These are phyloP conservation scores for Pseudogymnoascus sp. DNA, from an alignment of 2,329 filamentous ascomycete species.

Conservation along the genomic window DNA sequence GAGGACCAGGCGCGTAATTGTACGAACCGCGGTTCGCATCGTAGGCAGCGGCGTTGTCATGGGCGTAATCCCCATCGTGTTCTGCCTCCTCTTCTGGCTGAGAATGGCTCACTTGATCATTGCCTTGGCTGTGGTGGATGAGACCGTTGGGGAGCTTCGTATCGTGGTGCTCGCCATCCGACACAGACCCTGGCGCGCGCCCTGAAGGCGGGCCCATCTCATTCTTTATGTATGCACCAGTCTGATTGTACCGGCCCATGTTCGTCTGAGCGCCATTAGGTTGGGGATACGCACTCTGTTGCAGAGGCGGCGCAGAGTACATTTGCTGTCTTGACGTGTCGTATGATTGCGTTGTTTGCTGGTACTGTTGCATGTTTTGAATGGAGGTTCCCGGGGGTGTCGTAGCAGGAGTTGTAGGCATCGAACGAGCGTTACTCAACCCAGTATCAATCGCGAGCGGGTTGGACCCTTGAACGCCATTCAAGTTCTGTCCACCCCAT, in stretches of 20 bases:
- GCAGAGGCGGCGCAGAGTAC: conserved; percentile 61
- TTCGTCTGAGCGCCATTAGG: conserved; percentile 51
- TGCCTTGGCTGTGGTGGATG: conserved; percentile 47
- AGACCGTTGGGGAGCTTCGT: conserved; percentile 59
- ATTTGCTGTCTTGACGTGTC: conserved; percentile 63
- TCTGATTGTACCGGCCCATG: conserved; percentile 56
- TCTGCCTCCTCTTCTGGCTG: conserved; percentile 58
- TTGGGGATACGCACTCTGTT: conserved; percentile 62
- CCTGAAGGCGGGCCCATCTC: conserved; percentile 79
- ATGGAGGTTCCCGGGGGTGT: conserved; percentile 74
- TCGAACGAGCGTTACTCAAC: conserved; percentile 69
- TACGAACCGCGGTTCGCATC: conserved; percentile 65
- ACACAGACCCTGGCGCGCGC: conserved; percentile 48
- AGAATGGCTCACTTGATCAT: conserved; percentile 44
- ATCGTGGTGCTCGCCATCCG: conserved; percentile 53
- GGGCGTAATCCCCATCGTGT: conserved; percentile 78
- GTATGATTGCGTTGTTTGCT: conserved; percentile 57
- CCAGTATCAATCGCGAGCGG: conserved; percentile 74
- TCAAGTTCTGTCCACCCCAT: conserved; percentile 62
- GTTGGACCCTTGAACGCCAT: conserved; percentile 52
- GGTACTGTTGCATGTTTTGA: conserved; percentile 73
- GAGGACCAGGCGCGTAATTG: conserved; percentile 61
- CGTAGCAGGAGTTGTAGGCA: conserved; percentile 84
- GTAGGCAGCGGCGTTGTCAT: conserved; percentile 65
- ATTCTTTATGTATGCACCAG: conserved; percentile 63